A percentile compares a stretch with the other conserved stretches of the same genome.
Evolutionary conservation across 2,329 filamentous ascomycete genomes (phyloP).

Genomic region (Cryphonectria carpinicola): DNA sequence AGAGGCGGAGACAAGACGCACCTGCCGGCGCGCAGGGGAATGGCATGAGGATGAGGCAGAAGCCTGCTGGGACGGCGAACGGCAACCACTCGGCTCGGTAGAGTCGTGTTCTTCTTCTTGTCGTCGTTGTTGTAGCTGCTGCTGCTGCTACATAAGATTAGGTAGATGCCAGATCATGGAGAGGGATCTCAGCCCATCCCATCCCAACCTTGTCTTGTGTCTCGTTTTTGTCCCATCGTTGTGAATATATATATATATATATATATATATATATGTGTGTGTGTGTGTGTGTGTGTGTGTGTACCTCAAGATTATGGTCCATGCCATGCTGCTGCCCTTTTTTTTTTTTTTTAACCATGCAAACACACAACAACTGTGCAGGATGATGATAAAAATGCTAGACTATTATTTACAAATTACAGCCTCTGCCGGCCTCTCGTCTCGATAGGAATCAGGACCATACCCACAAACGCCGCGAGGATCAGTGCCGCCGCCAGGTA

Average conservation of each 20-base stretch:
- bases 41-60: constrained; percentile 32
- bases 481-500: constrained; percentile 62
- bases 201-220: neutral
- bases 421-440: constrained; percentile 62
- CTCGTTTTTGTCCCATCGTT: neutral
- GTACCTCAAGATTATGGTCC: neutral
- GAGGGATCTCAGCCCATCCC: no score
- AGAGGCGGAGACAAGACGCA: constrained; percentile 63
- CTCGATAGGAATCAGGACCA: constrained; percentile 66
- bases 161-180: neutral
- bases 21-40: constrained; percentile 64
- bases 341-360: neutral
- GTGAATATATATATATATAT: neutral
- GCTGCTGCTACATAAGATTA: neutral
- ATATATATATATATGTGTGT: no score
- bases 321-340: neutral
- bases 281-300: no score
- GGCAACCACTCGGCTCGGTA: constrained; percentile 11
- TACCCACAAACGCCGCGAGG: constrained; percentile 61
- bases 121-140: neutral
- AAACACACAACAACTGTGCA: neutral
- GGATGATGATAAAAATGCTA: neutral
- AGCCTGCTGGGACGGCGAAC: constrained; percentile 9
- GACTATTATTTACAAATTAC: constrained; percentile 45
- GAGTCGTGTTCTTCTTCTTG: neutral